Percentiles rank a stretch among this genome's conserved stretches.
Evolutionary conservation across 108 stramenopile genomes (phyloP).

Genomic region (Asterionellopsis glacialis): DNA sequence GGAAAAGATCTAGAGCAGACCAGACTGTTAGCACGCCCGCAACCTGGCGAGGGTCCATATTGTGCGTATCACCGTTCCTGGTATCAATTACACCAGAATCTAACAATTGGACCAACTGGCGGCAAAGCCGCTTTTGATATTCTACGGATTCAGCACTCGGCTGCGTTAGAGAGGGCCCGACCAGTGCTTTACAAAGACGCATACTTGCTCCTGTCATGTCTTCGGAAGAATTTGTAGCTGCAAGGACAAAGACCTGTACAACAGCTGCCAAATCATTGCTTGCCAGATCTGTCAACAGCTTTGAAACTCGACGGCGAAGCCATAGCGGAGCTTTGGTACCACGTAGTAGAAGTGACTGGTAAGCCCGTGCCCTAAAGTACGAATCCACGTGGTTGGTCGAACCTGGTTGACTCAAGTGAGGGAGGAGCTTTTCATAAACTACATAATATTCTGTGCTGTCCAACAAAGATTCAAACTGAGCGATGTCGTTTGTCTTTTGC

Average conservation of each 20-base stretch:
- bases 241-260: conserved; percentile 73
- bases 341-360: conserved; percentile 36
- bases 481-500: no score
- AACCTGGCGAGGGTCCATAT: conserved; percentile 8
- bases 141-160: background rate
- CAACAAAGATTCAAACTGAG: no score
- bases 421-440: background rate
- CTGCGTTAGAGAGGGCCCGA: background rate
- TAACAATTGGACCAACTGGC: conserved; percentile 35
- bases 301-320: conserved; percentile 54
- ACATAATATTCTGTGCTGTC: background rate
- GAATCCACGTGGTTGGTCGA: conserved; percentile 1
- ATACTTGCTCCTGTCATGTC: conserved; percentile 49
- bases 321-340: conserved; percentile 49
- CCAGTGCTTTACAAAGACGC: conserved; percentile 51
- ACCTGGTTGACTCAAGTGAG: conserved; percentile 3
- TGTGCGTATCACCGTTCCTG: background rate
- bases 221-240: conserved; percentile 17
- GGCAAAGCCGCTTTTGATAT: conserved; percentile 22
- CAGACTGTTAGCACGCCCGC: conserved; percentile 40
- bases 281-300: conserved; percentile 54
- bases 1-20: conserved; percentile 30
- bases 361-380: conserved; percentile 21
- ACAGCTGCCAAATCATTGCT: conserved; percentile 46
- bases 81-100: conserved; percentile 1